phyloP scores from a whole-genome alignment of 805 yeast genomes.

The Spathaspora passalidarum region DNA sequence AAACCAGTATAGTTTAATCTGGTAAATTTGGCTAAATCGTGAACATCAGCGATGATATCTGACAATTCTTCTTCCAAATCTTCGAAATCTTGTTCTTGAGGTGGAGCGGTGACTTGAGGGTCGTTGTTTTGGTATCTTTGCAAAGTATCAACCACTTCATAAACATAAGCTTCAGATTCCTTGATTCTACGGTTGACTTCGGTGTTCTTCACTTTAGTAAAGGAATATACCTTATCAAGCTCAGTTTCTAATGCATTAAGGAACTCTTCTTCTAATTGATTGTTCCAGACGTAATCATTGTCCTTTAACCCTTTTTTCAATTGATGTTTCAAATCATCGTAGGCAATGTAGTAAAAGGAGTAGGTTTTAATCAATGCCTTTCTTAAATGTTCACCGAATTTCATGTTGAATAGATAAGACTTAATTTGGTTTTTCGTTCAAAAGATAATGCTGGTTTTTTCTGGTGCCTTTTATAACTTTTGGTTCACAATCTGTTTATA shows the following conservation, averaged over 20 bases:
- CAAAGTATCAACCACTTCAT: slow-evolving; percentile 55
- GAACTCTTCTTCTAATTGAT: slow-evolving; percentile 77
- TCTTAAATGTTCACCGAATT: slow-evolving; percentile 92
- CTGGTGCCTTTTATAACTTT: background rate
- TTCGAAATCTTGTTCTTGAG: slow-evolving; percentile 42
- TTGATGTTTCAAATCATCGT: slow-evolving; percentile 85
- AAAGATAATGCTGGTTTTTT: too few relatives aligned
- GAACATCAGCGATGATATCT: slow-evolving; percentile 95
- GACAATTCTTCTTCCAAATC: slow-evolving; percentile 42
- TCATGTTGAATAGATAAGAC: slow-evolving; percentile 49
- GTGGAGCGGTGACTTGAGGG: slow-evolving; percentile 24
- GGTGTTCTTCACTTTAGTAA: slow-evolving; percentile 82
- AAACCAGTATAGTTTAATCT: slow-evolving; percentile 95
- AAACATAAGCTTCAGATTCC: slow-evolving; percentile 72
- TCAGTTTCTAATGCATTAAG: slow-evolving; percentile 73
- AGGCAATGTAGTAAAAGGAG: slow-evolving; percentile 84
- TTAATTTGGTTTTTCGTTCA: background rate
- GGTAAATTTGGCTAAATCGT: slow-evolving; percentile 91
- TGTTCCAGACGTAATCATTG: slow-evolving; percentile 64
- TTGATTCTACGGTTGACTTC: slow-evolving; percentile 85
- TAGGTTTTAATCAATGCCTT: slow-evolving; percentile 88
- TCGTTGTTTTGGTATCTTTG: slow-evolving; percentile 17
- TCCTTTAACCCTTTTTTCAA: slow-evolving; percentile 65
- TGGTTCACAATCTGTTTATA: background rate
- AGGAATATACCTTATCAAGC: slow-evolving; percentile 88